Conservation (phyloP, 2,329 filamentous ascomycete species). For the Aspergillus arachidicola region DNA sequence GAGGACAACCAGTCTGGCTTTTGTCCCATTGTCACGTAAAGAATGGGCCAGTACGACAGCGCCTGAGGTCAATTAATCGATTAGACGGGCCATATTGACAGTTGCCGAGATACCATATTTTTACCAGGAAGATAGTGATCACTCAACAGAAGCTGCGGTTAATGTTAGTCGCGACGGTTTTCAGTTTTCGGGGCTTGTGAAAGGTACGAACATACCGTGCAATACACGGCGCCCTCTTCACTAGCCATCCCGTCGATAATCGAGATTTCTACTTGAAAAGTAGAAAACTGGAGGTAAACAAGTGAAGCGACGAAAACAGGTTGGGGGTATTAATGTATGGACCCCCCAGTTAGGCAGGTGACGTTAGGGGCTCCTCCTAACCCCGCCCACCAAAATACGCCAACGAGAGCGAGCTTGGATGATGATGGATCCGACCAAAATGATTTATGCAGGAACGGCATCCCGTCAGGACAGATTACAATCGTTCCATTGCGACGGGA, state of each 20-base stretch:
- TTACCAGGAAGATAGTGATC: slow-evolving; percentile 91
- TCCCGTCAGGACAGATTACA: slow-evolving; percentile 1
- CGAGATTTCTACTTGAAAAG: background rate
- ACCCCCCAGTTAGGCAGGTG: slow-evolving; percentile 15
- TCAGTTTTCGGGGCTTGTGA: slow-evolving; percentile 16
- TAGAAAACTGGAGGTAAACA: slow-evolving; percentile 2
- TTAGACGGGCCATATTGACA: slow-evolving; percentile 10
- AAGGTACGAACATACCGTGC: slow-evolving; percentile 55
- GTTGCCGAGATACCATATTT: slow-evolving; percentile 23
- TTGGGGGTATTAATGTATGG: slow-evolving; percentile 8
- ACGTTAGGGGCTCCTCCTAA: slow-evolving; percentile 19
- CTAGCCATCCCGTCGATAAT: slow-evolving; percentile 40
- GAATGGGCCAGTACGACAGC: slow-evolving; percentile 94
- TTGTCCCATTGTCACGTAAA: slow-evolving; percentile 83
- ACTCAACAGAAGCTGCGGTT: slow-evolving; percentile 77
- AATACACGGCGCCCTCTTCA: slow-evolving; percentile 62
- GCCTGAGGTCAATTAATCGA: slow-evolving; percentile 56
- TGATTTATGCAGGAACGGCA: background rate
- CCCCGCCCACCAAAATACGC: slow-evolving; percentile 20
- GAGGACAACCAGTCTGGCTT: slow-evolving; percentile 81
- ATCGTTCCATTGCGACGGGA: background rate
- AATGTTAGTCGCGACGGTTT: slow-evolving; percentile 9
- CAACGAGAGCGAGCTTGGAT: background rate
- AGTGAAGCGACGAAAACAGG: slow-evolving; percentile 3
- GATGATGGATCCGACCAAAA: background rate